phyloP scores from a whole-genome alignment of 2,329 filamentous ascomycete genomes.

The Aspergillus novoparasiticus region DNA sequence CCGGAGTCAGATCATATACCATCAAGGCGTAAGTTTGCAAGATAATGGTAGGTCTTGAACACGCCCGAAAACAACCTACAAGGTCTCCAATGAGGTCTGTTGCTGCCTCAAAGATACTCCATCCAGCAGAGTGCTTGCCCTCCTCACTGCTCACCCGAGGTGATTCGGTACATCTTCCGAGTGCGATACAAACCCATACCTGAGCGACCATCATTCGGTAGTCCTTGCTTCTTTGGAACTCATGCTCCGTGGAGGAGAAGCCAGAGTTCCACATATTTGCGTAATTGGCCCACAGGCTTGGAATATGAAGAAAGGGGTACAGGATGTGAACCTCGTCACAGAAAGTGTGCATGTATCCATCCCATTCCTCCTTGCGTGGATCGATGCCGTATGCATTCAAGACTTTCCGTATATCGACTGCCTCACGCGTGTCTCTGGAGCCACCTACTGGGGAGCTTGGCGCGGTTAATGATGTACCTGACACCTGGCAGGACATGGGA shows the following conservation, averaged over 20 bases:
- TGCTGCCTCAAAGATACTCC: slow-evolving; percentile 27
- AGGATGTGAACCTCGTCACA: slow-evolving; percentile 26
- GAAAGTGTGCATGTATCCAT: slow-evolving; percentile 19
- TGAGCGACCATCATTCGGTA: slow-evolving; percentile 20
- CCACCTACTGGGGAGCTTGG: neutral
- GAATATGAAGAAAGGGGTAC: slow-evolving; percentile 27
- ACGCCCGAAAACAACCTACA: slow-evolving; percentile 18
- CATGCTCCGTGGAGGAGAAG: neutral
- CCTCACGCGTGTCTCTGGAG: neutral
- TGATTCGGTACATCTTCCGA: slow-evolving; percentile 26
- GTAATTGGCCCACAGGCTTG: slow-evolving; percentile 18
- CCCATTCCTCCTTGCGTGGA: slow-evolving; percentile 17
- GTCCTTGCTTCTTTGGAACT: neutral
- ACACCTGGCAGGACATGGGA: neutral
- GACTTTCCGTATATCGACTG: slow-evolving; percentile 3
- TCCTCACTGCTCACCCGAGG: slow-evolving; percentile 16
- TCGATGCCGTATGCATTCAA: slow-evolving; percentile 13
- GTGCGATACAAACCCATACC: slow-evolving; percentile 23
- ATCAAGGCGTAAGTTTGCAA: slow-evolving; percentile 23
- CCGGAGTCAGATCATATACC: slow-evolving; percentile 7
- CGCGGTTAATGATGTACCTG: neutral
- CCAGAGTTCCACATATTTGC: slow-evolving; percentile 14
- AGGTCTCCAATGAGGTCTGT: slow-evolving; percentile 24
- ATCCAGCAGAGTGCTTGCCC: slow-evolving; percentile 25
- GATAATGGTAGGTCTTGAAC: slow-evolving; percentile 15